Evolutionary conservation across 208 protist species (phyloP).

Genomic region (Herpetomonas samuelpessoai): DNA sequence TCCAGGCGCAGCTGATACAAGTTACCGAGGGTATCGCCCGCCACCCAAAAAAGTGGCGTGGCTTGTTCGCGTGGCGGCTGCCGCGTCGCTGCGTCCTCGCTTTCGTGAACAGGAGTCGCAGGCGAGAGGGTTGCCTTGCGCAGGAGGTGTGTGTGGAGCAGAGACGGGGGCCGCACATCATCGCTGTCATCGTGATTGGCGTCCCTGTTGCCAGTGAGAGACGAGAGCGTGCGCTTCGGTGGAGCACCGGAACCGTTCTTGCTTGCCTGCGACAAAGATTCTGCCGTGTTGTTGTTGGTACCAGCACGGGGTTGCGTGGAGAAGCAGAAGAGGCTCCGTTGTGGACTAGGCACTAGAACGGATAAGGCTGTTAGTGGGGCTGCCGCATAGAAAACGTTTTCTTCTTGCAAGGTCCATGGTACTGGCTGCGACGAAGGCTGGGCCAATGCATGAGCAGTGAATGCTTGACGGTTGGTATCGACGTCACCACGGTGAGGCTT

Average conservation of each 20-base stretch:
- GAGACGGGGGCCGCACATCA: neutral
- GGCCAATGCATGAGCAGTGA: too few relatives aligned
- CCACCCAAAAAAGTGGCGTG: conserved; percentile 52
- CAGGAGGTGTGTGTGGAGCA: neutral
- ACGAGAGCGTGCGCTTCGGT: too few relatives aligned
- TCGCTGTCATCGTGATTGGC: neutral
- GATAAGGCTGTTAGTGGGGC: conserved; percentile 19
- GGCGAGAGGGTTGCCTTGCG: neutral
- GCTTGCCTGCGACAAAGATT: too few relatives aligned
- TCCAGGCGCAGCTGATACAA: conserved; percentile 66
- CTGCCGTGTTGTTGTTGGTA: too few relatives aligned
- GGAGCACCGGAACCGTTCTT: too few relatives aligned
- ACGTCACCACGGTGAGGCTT: too few relatives aligned
- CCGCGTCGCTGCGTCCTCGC: too few relatives aligned
- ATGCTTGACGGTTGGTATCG: too few relatives aligned
- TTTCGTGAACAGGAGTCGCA: too few relatives aligned
- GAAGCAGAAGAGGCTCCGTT: neutral
- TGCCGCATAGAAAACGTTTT: conserved; percentile 28
- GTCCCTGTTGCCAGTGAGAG: too few relatives aligned
- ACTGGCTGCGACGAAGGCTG: neutral
- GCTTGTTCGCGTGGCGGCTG: too few relatives aligned
- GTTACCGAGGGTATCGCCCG: conserved; percentile 67
- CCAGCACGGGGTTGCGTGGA: too few relatives aligned
- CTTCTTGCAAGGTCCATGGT: conserved; percentile 4
- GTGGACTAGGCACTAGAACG: neutral